Evolutionary conservation across 345 rosid species (phyloP).

Genomic region (Eucalyptus urophylla): DNA sequence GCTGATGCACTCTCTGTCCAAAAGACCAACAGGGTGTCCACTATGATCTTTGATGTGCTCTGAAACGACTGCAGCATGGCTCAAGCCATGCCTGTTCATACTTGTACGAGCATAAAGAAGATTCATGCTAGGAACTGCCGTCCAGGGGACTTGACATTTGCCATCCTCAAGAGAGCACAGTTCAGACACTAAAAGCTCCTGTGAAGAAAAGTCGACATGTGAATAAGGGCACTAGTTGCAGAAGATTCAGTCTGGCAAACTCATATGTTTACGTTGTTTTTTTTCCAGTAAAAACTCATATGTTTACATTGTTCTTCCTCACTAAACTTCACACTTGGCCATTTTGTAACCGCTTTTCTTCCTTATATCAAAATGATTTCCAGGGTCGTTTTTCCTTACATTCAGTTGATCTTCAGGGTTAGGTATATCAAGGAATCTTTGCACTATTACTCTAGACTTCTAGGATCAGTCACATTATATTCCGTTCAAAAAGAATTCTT

Average conservation of each 20-base stretch:
- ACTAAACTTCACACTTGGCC: background rate
- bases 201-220: background rate
- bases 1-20: conserved; percentile 70
- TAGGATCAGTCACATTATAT: background rate
- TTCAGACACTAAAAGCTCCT: conserved; percentile 57
- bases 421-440: background rate
- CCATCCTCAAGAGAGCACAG: conserved; percentile 36
- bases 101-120: conserved; percentile 39
- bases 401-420: background rate
- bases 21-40: conserved; percentile 59
- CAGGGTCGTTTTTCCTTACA: background rate
- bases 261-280: background rate
- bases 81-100: conserved; percentile 45
- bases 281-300: background rate
- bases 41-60: conserved; percentile 23
- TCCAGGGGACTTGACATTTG: conserved; percentile 48
- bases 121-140: conserved; percentile 69
- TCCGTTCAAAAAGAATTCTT: background rate
- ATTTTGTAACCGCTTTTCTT: background rate
- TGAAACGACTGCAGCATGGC: conserved; percentile 63
- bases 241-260: background rate
- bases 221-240: background rate
- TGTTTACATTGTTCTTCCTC: background rate
- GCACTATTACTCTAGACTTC: background rate
- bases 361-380: background rate